Percentiles rank a stretch among this genome's conserved stretches.
Evolutionary conservation across 352 stramenopile species (phyloP).

Genomic region (Phytophthora vignae): DNA sequence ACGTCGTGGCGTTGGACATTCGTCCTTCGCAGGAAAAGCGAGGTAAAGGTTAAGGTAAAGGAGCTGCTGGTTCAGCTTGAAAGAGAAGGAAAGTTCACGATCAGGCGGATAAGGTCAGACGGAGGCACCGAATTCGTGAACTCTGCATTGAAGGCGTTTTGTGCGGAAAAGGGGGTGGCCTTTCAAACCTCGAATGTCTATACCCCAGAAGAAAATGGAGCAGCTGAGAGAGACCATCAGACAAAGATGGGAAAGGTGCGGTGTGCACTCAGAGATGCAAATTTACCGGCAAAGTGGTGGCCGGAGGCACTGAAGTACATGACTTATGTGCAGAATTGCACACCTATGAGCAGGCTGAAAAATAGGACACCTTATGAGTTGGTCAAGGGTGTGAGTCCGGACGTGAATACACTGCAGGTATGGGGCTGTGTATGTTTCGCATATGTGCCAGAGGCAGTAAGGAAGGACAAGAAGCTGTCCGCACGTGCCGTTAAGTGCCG

Average conservation of each 20-base stretch:
- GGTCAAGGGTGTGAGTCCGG: neutral
- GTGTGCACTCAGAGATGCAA: conserved; percentile 1
- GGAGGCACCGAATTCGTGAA: conserved; percentile 9
- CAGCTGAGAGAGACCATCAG: conserved; percentile 2
- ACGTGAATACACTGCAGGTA: neutral
- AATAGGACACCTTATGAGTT: conserved; percentile 8
- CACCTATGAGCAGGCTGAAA: neutral
- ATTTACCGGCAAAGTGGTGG: neutral
- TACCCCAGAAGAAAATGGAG: conserved; percentile 3
- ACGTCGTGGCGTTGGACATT: conserved; percentile 13
- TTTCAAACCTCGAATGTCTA: conserved; percentile 11
- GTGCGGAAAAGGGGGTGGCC: neutral
- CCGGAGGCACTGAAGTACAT: conserved; percentile 6
- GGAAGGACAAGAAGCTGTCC: conserved; percentile 8
- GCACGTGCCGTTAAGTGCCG: neutral
- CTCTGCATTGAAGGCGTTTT: neutral
- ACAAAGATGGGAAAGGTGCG: conserved; percentile 1
- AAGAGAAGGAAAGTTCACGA: conserved; percentile 3
- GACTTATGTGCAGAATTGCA: conserved; percentile 6
- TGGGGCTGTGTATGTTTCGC: conserved; percentile 6
- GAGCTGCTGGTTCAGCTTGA: neutral
- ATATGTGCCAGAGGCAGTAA: neutral
- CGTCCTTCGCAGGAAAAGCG: conserved; percentile 8
- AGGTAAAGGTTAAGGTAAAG: conserved; percentile 5
- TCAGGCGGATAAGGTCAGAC: neutral